These are phyloP conservation scores for Vitis rupestris DNA, from an alignment of 164 flowering plant species.

Conservation along the genomic window DNA sequence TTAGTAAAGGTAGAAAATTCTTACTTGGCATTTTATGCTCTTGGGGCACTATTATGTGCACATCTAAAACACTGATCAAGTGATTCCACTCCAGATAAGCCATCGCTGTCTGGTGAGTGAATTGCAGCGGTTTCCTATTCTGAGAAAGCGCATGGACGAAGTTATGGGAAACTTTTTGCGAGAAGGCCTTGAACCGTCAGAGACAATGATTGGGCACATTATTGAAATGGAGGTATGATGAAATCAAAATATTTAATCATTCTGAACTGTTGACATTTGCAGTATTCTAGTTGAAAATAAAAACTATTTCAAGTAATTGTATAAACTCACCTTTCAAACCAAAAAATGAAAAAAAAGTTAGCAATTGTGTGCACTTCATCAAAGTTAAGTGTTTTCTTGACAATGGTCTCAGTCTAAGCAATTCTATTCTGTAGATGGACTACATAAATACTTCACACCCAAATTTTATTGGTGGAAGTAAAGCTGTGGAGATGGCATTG, in stretches of 20 bases:
- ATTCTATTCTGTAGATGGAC: conserved; percentile 64
- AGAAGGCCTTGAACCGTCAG: conserved; percentile 83
- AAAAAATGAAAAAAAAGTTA: no score
- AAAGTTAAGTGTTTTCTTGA: not conserved
- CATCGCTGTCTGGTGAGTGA: conserved; percentile 76
- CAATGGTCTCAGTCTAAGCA: not conserved
- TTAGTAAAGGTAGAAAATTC: conserved; percentile 57
- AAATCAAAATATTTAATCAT: not conserved
- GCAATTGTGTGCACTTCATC: not conserved
- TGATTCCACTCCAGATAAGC: conserved; percentile 64
- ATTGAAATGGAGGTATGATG: conserved; percentile 92
- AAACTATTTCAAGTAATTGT: no score
- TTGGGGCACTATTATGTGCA: not conserved
- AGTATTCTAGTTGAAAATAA: no score
- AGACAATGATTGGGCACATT: conserved; percentile 85
- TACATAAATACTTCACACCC: conserved; percentile 97
- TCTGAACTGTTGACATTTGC: no score
- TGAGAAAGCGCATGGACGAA: conserved; percentile 86
- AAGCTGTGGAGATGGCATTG: conserved; percentile 78
- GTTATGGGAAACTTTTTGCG: conserved; percentile 75
- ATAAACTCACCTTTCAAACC: no score
- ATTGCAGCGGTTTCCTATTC: conserved; percentile 79
- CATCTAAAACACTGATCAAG: not conserved
- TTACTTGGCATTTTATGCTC: not conserved
- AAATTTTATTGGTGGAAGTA: conserved; percentile 95